phyloP scores from a whole-genome alignment of 345 rosid species.

The Isatis tinctoria region DNA sequence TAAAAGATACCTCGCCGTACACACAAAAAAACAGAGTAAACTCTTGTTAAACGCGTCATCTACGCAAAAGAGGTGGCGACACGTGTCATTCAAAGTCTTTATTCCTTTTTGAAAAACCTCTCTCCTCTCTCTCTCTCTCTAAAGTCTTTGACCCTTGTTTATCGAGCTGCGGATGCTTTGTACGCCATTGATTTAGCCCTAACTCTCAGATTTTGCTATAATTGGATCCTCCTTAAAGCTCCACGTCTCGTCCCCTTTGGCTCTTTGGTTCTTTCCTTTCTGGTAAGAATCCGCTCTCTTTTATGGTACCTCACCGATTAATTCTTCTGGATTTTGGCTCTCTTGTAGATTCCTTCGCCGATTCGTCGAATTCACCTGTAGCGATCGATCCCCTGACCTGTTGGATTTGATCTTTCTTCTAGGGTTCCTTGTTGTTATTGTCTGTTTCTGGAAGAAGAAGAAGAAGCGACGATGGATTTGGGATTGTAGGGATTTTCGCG shows the following conservation, averaged over 20 bases:
- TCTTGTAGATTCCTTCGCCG: background rate
- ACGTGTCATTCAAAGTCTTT: conserved; percentile 22
- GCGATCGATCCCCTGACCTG: background rate
- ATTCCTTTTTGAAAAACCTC: conserved; percentile 1
- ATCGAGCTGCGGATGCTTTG: conserved; percentile 15
- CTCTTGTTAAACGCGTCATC: conserved; percentile 21
- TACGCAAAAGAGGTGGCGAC: background rate
- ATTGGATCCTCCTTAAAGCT: conserved; percentile 28
- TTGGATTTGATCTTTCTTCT: conserved; percentile 2
- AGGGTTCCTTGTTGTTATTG: conserved; percentile 3
- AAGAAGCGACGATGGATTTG: conserved; percentile 19
- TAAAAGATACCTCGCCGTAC: background rate
- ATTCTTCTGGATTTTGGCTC: background rate
- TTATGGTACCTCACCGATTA: conserved; percentile 9
- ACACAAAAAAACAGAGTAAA: background rate
- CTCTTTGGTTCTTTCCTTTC: conserved; percentile 31
- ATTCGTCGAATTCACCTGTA: too few species aligned
- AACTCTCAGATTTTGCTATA: conserved; percentile 7
- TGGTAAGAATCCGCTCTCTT: conserved; percentile 36
- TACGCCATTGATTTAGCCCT: conserved; percentile 17
- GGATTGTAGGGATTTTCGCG: conserved; percentile 14
- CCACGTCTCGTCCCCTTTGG: conserved; percentile 3
- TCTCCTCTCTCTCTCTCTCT: background rate
- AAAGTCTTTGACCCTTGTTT: conserved; percentile 18
- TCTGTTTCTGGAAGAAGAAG: background rate